Evolutionary conservation across 2,329 filamentous ascomycete species (phyloP).

Genomic region (Sclerotiophoma versabilis): DNA sequence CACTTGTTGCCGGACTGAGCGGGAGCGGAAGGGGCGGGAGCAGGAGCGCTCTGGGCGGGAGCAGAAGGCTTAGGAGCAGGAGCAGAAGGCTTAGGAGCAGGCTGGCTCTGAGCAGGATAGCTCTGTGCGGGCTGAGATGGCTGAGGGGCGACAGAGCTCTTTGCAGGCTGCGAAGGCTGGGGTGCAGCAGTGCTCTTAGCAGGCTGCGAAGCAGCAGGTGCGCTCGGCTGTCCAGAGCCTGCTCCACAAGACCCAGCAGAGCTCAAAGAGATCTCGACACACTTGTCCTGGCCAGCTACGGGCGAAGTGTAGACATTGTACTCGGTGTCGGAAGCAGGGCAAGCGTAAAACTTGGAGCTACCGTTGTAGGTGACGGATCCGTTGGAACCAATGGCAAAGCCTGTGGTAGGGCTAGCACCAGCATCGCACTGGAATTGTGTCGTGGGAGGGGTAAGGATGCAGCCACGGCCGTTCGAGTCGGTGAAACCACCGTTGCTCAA

Average conservation of each 20-base stretch:
- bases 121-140: slow-evolving; percentile 4
- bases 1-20: slow-evolving; percentile 20
- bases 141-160: slow-evolving; percentile 3
- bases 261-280: slow-evolving; percentile 57
- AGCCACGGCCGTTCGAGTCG: slow-evolving; percentile 65
- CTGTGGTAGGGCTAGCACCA: slow-evolving; percentile 56
- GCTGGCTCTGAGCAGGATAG: background rate
- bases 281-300: slow-evolving; percentile 55
- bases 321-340: slow-evolving; percentile 63
- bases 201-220: slow-evolving; percentile 7
- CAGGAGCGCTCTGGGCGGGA: slow-evolving; percentile 6
- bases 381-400: slow-evolving; percentile 63
- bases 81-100: background rate
- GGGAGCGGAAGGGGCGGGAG: slow-evolving; percentile 4
- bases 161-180: background rate
- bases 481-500: slow-evolving; percentile 60
- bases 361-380: slow-evolving; percentile 62
- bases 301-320: slow-evolving; percentile 63
- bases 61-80: slow-evolving; percentile 1
- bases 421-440: slow-evolving; percentile 68
- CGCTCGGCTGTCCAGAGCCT: slow-evolving; percentile 23
- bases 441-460: slow-evolving; percentile 68
- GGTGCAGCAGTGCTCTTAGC: background rate
- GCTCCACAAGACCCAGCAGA: slow-evolving; percentile 30
- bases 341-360: slow-evolving; percentile 65